These are phyloP conservation scores for Fusarium foetens DNA, from an alignment of 2,329 filamentous ascomycete genomes.

Conservation along the genomic window DNA sequence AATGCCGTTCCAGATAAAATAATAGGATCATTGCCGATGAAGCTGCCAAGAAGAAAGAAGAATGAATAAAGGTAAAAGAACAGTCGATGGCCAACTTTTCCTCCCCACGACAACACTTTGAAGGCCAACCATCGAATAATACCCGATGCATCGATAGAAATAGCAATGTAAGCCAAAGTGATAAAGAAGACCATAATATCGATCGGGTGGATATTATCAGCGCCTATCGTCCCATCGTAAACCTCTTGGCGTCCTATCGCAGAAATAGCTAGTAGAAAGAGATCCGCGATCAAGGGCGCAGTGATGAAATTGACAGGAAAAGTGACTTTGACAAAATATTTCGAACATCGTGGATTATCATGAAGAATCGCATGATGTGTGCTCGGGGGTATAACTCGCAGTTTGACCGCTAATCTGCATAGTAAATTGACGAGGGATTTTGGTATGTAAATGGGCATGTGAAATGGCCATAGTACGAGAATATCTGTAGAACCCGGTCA, in stretches of 20 bases:
- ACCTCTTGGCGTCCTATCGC: slow-evolving; percentile 76
- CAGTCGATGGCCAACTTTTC: slow-evolving; percentile 71
- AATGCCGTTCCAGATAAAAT: slow-evolving; percentile 80
- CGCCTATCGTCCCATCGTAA: slow-evolving; percentile 73
- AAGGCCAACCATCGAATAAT: slow-evolving; percentile 77
- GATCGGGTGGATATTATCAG: slow-evolving; percentile 72
- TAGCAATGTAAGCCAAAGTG: slow-evolving; percentile 78
- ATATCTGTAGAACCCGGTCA: slow-evolving; percentile 62
- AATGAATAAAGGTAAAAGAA: slow-evolving; percentile 80
- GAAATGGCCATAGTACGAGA: slow-evolving; percentile 75
- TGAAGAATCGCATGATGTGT: slow-evolving; percentile 38
- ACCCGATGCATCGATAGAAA: slow-evolving; percentile 80
- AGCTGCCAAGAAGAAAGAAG: slow-evolving; percentile 74
- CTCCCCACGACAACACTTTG: slow-evolving; percentile 74
- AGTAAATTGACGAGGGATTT: slow-evolving; percentile 57
- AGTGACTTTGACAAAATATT: slow-evolving; percentile 58
- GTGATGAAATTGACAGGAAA: slow-evolving; percentile 78
- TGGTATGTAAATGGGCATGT: slow-evolving; percentile 71
- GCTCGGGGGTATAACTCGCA: slow-evolving; percentile 64
- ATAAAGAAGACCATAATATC: slow-evolving; percentile 82
- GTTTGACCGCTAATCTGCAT: slow-evolving; percentile 47
- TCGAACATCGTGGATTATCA: slow-evolving; percentile 41
- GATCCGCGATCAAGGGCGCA: slow-evolving; percentile 74
- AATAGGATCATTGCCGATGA: slow-evolving; percentile 80
- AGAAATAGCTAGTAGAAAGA: slow-evolving; percentile 75